Evolutionary conservation across 129 eudicot genomes (phyloP), one percentile per base, ranked within the genome.

Genomic region (Glebionis coronaria): DNA sequence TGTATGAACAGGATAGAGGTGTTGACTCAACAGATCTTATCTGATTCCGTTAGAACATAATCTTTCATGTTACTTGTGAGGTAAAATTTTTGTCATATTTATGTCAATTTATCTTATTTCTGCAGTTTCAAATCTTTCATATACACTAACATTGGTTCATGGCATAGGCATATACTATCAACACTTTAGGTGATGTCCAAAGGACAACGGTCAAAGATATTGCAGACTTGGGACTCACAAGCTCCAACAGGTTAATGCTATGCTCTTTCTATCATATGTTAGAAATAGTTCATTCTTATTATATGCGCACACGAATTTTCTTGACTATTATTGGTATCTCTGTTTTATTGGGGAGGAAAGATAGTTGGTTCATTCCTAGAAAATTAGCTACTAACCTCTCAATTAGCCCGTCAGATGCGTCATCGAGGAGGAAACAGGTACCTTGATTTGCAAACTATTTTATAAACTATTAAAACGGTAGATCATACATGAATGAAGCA

Each of bases 321-420:
- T 62, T 16, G 38, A 81, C 16, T 65, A 15, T 31, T 61, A 9
- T 81, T 57, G 68, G 10, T 20, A 4, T 67, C 16, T 67, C 19
- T 65, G 28, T 59, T 71, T 79, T 76, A 15, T 47, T 88, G 98
- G 98, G 97, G 15, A 85, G 88, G 85, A 92, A 82, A 72, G 98
- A 92, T 56, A 82, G 98, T 72, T 92, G 98, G 98, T 92, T 92
- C 70, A 84, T 92, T 68, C 98, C 96, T 19, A 88, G 96, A 9
- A 88, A 92, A 73, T 67, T 92, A 58, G 96, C 94, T 66, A 92
- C 96, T 49, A 88, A 89, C 57, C 96, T 92, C 73, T 92, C 98
- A 42, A 90, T 88, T 59, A 88, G 98, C 73, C 65, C 88, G 70
- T 83, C 98, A 27, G 98, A 92, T 75, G 68, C 91, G 67, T 73